These are phyloP conservation scores for Curvularia spicifera DNA, from an alignment of 2,329 filamentous ascomycete genomes.

Conservation along the genomic window DNA sequence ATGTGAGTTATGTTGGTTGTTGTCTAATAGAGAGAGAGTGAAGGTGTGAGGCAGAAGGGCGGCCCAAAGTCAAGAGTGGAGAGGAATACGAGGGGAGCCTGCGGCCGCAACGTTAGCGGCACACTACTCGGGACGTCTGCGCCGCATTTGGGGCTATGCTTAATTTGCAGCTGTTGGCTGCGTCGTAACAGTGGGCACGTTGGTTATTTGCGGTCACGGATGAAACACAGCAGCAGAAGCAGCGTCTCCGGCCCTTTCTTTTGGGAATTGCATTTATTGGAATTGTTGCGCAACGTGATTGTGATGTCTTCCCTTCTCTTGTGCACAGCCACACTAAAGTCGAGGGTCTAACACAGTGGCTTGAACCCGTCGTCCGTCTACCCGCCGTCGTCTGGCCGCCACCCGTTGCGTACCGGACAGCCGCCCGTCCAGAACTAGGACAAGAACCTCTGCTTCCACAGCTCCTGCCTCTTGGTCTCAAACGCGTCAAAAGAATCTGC, in stretches of 20 bases:
- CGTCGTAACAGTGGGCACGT: constrained; percentile 4
- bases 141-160: constrained; percentile 32
- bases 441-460: constrained; percentile 31
- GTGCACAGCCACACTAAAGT: neutral
- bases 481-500: constrained; percentile 53
- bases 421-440: neutral
- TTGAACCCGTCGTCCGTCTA: neutral
- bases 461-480: constrained; percentile 57
- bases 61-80: constrained; percentile 10
- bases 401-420: neutral
- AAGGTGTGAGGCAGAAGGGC: constrained; percentile 9
- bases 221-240: neutral
- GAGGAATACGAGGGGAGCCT: constrained; percentile 17
- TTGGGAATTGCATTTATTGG: neutral
- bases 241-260: neutral
- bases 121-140: constrained; percentile 20
- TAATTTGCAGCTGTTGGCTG: neutral
- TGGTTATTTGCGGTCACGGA: constrained; percentile 1
- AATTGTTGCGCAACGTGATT: neutral
- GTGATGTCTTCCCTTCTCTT: neutral
- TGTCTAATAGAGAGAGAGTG: constrained; percentile 2
- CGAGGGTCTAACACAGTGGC: constrained; percentile 1
- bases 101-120: constrained; percentile 17
- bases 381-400: too few relatives aligned
- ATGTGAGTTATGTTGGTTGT: neutral